Percentiles rank a stretch among this genome's conserved stretches.
Evolutionary conservation across 768 basidiomycete genomes (phyloP).

Genomic region (Boletus sensibilis): DNA sequence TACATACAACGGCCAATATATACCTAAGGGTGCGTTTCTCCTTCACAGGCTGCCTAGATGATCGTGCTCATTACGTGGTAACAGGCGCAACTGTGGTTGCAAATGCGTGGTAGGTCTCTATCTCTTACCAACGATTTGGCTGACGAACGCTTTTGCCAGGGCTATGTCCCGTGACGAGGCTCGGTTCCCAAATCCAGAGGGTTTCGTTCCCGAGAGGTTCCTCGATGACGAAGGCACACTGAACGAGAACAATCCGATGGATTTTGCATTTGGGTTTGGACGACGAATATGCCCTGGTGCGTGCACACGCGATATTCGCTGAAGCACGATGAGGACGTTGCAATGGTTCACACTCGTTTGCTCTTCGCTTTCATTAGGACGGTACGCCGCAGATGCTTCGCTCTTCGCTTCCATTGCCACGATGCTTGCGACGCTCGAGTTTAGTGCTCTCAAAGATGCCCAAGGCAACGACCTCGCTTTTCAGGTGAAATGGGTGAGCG

Average conservation of each 20-base stretch:
- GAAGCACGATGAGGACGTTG: neutral
- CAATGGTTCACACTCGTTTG: neutral
- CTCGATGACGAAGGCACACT: constrained; percentile 8
- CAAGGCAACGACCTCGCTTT: neutral
- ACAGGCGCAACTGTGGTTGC: constrained; percentile 11
- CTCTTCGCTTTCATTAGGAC: neutral
- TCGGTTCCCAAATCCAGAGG: constrained; percentile 11
- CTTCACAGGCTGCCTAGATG: neutral
- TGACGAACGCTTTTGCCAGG: neutral
- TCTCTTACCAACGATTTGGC: neutral
- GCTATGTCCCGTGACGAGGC: constrained; percentile 11
- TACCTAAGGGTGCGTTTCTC: constrained; percentile 31
- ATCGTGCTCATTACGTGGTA: too few relatives aligned
- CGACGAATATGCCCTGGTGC: constrained; percentile 6
- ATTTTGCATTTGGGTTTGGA: constrained; percentile 18
- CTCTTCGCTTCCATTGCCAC: constrained; percentile 7
- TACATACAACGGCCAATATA: constrained; percentile 25
- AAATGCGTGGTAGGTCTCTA: constrained; percentile 10
- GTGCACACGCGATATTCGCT: neutral
- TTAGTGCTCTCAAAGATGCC: neutral
- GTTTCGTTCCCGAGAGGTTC: constrained; percentile 10
- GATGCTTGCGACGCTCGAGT: constrained; percentile 17
- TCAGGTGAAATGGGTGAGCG: constrained; percentile 4
- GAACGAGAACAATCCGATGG: constrained; percentile 4
- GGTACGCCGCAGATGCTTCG: constrained; percentile 1